Conservation (phyloP, 192 early-diverging fungal species). For the Spizellomyces sp. region DNA sequence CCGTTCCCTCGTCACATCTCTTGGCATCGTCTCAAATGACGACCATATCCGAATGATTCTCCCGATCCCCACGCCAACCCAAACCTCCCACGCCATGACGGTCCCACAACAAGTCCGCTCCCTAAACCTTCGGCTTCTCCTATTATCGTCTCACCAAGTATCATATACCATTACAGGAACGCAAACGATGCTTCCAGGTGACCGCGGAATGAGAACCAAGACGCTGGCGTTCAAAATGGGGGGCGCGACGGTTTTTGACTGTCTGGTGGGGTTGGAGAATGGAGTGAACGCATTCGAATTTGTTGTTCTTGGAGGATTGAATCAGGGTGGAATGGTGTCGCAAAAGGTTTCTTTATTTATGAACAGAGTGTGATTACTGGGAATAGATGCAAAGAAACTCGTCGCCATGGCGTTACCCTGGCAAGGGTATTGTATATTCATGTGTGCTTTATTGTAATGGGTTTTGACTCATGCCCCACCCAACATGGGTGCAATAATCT, state of each 20-base stretch:
- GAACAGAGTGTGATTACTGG: conserved; percentile 10
- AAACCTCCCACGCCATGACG: conserved; percentile 28
- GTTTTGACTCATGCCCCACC: too few species aligned
- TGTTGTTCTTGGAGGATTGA: conserved; percentile 2
- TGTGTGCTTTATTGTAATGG: too few species aligned
- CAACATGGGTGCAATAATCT: too few species aligned
- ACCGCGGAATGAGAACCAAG: neutral
- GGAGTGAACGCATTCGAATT: conserved; percentile 47
- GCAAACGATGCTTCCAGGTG: conserved; percentile 23
- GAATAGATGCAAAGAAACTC: too few species aligned
- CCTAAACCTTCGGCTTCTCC: conserved; percentile 44
- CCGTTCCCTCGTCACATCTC: conserved; percentile 23
- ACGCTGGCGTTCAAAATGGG: conserved; percentile 26
- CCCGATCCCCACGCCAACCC: conserved; percentile 14
- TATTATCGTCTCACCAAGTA: conserved; percentile 27
- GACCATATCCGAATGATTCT: conserved; percentile 33
- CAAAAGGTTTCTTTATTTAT: conserved; percentile 19
- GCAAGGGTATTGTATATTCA: too few species aligned
- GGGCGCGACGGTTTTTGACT: conserved; percentile 37
- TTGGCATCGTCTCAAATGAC: conserved; percentile 37
- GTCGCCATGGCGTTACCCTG: too few species aligned
- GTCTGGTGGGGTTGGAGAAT: conserved; percentile 33
- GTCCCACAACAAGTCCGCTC: conserved; percentile 18
- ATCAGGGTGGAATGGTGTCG: neutral
- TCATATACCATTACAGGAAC: conserved; percentile 31